Percentiles rank a stretch among this genome's conserved stretches.
Conservation (phyloP, 139 green algal genomes). For the Tetraselmis chui region DNA sequence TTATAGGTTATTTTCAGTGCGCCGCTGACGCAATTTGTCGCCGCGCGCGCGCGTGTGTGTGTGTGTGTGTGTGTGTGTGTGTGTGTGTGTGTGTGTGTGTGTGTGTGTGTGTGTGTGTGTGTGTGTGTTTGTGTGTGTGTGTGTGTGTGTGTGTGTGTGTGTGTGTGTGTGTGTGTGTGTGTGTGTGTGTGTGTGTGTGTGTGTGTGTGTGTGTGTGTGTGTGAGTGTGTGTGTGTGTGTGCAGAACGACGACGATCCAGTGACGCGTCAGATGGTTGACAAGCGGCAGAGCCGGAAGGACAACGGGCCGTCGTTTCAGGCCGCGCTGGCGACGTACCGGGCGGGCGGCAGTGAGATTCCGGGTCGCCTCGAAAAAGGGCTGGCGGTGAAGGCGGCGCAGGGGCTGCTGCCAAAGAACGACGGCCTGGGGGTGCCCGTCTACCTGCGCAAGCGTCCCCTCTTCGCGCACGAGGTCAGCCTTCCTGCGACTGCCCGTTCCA, state of each 20-base stretch:
- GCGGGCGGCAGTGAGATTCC: neutral
- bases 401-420: neutral
- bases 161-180: no score
- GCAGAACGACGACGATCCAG: neutral
- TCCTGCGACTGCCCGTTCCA: no score
- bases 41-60: no score
- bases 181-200: no score
- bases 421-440: conserved; percentile 8
- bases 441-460: conserved; percentile 20
- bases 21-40: no score
- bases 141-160: no score
- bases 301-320: neutral
- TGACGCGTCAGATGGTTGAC: conserved; percentile 4
- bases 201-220: neutral
- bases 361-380: neutral
- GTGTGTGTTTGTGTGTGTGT: no score
- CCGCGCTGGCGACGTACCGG: neutral
- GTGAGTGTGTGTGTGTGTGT: neutral
- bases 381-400: neutral
- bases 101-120: no score
- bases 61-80: no score
- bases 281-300: conserved; percentile 6
- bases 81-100: no score
- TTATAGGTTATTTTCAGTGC: no score
- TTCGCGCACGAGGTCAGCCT: conserved; percentile 21